phyloP scores from a whole-genome alignment of 192 early-diverging fungal species.

The Entomortierella lignicola region DNA sequence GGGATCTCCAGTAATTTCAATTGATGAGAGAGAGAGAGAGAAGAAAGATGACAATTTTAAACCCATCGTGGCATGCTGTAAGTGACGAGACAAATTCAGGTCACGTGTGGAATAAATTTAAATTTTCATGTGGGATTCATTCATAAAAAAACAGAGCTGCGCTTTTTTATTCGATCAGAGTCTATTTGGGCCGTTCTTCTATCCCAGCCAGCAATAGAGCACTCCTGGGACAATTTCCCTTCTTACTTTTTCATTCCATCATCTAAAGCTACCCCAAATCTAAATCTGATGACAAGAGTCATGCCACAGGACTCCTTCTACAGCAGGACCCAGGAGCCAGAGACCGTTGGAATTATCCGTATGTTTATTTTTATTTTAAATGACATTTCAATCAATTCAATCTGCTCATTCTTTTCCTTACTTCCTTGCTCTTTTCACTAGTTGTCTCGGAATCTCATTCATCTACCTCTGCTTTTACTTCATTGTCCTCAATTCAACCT shows the following conservation, averaged over 20 bases:
- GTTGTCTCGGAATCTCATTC: slow-evolving; percentile 15
- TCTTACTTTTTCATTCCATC: not conserved
- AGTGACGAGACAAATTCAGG: too few species aligned
- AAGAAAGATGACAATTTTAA: not conserved
- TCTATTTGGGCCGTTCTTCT: too few species aligned
- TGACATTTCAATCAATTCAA: not conserved
- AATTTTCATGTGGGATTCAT: too few species aligned
- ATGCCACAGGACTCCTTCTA: slow-evolving; percentile 8
- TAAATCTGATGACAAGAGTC: slow-evolving; percentile 32
- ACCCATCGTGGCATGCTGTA: not conserved
- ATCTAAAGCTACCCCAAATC: not conserved
- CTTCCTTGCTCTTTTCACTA: not conserved
- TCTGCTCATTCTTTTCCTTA: not conserved
- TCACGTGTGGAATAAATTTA: too few species aligned
- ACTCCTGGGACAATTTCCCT: not conserved
- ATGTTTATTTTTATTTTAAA: not conserved
- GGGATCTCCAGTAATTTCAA: too few species aligned
- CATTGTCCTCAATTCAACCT: slow-evolving; percentile 1
- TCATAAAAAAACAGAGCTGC: too few species aligned
- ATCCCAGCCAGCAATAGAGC: too few species aligned
- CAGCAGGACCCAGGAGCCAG: slow-evolving; percentile 10
- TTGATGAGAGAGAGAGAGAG: not conserved
- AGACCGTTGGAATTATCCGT: slow-evolving; percentile 47
- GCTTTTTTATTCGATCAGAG: too few species aligned
- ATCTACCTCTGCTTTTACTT: not conserved